Percentiles rank a stretch among this genome's conserved stretches.
Conservation (phyloP, 176 grass and related monocot genomes). For the Saccharum officinarum region DNA sequence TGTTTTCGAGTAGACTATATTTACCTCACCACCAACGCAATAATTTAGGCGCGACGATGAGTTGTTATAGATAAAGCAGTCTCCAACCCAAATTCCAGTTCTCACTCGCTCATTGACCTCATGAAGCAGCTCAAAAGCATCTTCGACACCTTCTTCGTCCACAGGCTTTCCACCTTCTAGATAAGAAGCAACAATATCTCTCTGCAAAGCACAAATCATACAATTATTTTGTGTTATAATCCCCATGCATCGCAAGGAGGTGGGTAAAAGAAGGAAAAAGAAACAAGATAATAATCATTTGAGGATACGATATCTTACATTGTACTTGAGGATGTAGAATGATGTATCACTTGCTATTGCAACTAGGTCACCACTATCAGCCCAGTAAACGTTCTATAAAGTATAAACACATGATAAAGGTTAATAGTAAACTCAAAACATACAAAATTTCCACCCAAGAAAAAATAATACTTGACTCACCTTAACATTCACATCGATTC, state of each 20-base stretch:
- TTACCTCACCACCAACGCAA: conserved; percentile 97
- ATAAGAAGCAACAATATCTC: conserved; percentile 81
- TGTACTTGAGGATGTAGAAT: conserved; percentile 97
- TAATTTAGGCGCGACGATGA: conserved; percentile 92
- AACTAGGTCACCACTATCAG: conserved; percentile 94
- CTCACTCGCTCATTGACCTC: conserved; percentile 94
- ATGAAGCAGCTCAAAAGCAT: conserved; percentile 98
- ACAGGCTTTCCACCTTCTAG: conserved; percentile 77
- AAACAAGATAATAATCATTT: conserved; percentile 25
- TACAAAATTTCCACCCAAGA: conserved; percentile 6
- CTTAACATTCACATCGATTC: conserved; percentile 97
- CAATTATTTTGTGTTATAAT: conserved; percentile 1
- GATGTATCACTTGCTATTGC: conserved; percentile 95
- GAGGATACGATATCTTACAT: conserved; percentile 62
- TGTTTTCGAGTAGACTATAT: not conserved
- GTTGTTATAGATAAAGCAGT: conserved; percentile 99
- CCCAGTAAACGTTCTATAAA: conserved; percentile 94
- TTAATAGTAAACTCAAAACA: conserved; percentile 23
- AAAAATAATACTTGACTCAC: conserved; percentile 40
- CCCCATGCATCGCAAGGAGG: not conserved
- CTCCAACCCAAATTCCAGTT: conserved; percentile 97
- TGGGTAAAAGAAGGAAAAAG: not conserved
- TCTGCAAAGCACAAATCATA: conserved; percentile 48
- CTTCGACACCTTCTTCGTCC: conserved; percentile 87
- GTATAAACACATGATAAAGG: conserved; percentile 40